Evolutionary conservation across 208 protist species (phyloP).

Genomic region (Acanthamoeba castellanii): DNA sequence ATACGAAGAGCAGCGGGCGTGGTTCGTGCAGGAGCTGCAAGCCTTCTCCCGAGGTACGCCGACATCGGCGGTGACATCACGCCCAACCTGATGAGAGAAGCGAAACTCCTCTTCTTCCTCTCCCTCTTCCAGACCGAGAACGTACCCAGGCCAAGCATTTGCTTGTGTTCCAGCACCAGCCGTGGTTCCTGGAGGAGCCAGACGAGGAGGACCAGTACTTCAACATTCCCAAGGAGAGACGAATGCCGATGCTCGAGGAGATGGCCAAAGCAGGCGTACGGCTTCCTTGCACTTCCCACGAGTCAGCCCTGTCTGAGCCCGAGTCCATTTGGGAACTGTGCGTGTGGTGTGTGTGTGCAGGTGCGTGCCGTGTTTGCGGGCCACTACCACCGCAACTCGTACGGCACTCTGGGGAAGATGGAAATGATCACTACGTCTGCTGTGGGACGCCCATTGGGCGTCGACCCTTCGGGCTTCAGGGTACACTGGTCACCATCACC

Average conservation of each 20-base stretch:
- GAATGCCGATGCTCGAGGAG: slow-evolving; percentile 20
- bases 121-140: neutral
- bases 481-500: neutral
- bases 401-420: neutral
- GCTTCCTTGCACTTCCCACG: neutral
- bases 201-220: slow-evolving; percentile 38
- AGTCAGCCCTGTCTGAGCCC: no score
- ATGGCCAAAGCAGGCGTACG: slow-evolving; percentile 1
- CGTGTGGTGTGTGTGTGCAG: neutral
- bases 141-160: neutral
- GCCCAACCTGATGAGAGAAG: neutral
- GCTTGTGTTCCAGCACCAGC: slow-evolving; percentile 45
- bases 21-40: slow-evolving; percentile 25
- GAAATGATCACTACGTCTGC: slow-evolving; percentile 43
- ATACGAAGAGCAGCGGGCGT: neutral
- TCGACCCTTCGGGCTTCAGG: slow-evolving; percentile 6
- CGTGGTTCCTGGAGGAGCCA: slow-evolving; percentile 33
- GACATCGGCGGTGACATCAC: neutral
- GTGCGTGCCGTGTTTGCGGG: slow-evolving; percentile 30
- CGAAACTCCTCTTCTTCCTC: no score
- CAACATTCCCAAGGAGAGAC: neutral
- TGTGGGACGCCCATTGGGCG: neutral
- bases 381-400: slow-evolving; percentile 22
- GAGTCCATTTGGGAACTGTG: neutral
- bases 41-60: neutral